Evolutionary conservation across 2,329 filamentous ascomycete species (phyloP).

Genomic region (Botrytis paeoniae): DNA sequence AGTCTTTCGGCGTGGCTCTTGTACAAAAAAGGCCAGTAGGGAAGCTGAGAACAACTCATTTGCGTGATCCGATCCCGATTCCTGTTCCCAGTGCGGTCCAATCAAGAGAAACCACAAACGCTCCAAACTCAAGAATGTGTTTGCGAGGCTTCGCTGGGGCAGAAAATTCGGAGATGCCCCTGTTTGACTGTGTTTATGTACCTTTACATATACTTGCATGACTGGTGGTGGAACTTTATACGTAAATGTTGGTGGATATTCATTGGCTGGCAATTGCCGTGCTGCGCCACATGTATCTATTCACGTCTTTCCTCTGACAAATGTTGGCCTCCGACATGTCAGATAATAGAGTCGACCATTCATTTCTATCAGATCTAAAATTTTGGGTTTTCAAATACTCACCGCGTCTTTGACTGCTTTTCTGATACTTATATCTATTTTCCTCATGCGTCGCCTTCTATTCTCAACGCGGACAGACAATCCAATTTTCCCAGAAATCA

Average conservation of each 20-base stretch:
- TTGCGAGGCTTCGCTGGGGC: background rate
- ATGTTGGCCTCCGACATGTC: background rate
- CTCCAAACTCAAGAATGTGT: background rate
- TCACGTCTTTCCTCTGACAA: background rate
- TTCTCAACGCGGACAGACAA: background rate
- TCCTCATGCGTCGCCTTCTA: background rate
- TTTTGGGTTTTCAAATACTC: background rate
- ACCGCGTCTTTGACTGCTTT: background rate
- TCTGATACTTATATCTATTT: background rate
- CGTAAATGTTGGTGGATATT: background rate
- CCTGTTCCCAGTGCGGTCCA: background rate
- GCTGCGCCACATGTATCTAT: background rate
- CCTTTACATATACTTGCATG: background rate
- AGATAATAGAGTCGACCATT: background rate
- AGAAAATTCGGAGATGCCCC: background rate
- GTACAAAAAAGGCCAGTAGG: background rate
- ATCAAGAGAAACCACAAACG: too few species aligned
- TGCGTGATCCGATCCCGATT: background rate
- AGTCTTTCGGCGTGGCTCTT: background rate
- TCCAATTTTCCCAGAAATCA: background rate
- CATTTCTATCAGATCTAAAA: background rate
- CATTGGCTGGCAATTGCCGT: background rate
- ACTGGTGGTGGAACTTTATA: background rate
- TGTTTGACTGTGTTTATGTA: background rate
- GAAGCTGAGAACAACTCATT: background rate